Base-by-base conservation (phyloP, 169 alveolate genomes). In the Eimeria praecox region DNA sequence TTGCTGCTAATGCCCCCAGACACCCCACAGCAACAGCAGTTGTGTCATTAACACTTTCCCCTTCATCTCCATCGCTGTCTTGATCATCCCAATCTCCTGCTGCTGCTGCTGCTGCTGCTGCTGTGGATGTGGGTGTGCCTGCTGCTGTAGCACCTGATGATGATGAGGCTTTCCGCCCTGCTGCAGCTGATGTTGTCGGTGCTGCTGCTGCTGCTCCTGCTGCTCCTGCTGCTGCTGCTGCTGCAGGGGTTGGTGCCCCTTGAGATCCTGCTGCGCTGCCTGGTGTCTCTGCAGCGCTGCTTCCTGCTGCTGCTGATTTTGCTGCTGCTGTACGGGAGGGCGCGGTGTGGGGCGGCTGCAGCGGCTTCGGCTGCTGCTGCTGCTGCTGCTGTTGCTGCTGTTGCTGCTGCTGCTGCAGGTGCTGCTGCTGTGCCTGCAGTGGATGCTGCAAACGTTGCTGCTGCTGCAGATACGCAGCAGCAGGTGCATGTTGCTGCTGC, bases 11-110 rank as follows among this genome's bases (percentile, higher is more conserved):
- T 5, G 90, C 90, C 73, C 90, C 90, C 10, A 82, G 46, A 46
- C 90, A 82, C 18, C 90, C 90, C 27, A 82, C 90, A 49, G 90
- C 90, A 82, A 82, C 90, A 30, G 90, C 90, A 49, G 90, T 82
- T 0, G 71, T 24, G 0, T 82, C 90, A 30, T 52, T 82, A 30
- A 82, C 73, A 5, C 73, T 12, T 16, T 82, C 90, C n/a, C 52
- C 90, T 27, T 82, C 90, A 24, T 82, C 90, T 0, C 56, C 90
- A 8, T 82, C 90, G 49, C 90, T 82, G 18, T 82, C 90, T 30
- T 82, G 73, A 16, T 52, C 90, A 30, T 82, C 90, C 73, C 44
- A 52, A n/a, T 52, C 73, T 44, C 42, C 69, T 22, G 30, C 69
- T 1, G 24, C 73, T 24, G 90, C 90, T 49, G 90, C 52, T 52